Evolutionary conservation across 495 filamentous ascomycete genomes (phyloP).

Genomic region (Aspergillus conjunctus): DNA sequence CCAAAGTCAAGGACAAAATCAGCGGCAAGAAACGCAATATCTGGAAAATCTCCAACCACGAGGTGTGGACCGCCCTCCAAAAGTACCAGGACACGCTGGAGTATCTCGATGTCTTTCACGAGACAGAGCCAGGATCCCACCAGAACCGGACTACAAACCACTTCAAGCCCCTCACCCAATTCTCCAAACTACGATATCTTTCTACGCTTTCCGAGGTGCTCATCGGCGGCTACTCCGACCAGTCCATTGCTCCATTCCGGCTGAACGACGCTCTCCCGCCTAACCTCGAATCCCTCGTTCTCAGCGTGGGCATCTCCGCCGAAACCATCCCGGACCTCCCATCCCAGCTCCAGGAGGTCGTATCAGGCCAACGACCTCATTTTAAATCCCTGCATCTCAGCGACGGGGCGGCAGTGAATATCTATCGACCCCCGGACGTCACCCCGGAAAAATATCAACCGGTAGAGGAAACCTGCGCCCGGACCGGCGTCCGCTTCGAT

Average conservation of each 20-base stretch:
- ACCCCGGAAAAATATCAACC: too few species aligned
- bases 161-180: neutral
- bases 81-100: conserved; percentile 7
- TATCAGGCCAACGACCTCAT: neutral
- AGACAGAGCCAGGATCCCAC: neutral
- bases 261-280: neutral
- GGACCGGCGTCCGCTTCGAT: neutral
- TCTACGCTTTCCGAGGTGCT: neutral
- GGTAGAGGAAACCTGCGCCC: neutral
- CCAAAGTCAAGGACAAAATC: conserved; percentile 2
- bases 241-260: neutral
- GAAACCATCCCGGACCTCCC: neutral
- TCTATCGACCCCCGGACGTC: neutral
- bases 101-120: conserved; percentile 9
- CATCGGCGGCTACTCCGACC: neutral
- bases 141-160: neutral
- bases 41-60: conserved; percentile 8
- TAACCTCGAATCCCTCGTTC: neutral
- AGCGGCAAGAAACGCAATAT: conserved; percentile 5
- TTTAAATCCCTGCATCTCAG: neutral
- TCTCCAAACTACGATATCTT: neutral
- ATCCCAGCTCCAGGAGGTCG: neutral
- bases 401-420: neutral
- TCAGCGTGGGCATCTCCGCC: neutral
- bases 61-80: neutral